Base-by-base conservation (phyloP, 2,329 filamentous ascomycete genomes). In the Hymenoscyphus occultus region DNA sequence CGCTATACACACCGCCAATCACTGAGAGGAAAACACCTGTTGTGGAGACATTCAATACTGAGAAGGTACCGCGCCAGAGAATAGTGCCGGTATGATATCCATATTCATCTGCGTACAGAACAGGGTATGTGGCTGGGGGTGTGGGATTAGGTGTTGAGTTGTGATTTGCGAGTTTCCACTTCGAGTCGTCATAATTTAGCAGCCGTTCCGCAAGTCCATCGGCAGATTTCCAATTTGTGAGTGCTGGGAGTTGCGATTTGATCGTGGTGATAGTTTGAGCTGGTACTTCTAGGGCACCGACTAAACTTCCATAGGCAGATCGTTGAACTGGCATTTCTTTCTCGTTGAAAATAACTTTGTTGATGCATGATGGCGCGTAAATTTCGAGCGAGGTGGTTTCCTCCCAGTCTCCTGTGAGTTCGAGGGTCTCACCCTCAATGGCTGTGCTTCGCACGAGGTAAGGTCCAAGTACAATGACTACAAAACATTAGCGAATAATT, bases 281-380 rank as follows among this genome's bases (percentile, higher is more conserved):
- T 14, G 77, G 73, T 1, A 71, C 71, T 39, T 66, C 60, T 0
- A 81, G 73, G 0, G 70, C 69, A 2, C 75, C 78, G 16, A 74
- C 74, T 0, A 81, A 74, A 64, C 78, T 73, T n/a, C 77, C 78
- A 60, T 83, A 82, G 0, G 72, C 69, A 0, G 86, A 72, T 1
- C 74, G 76, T 1, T 4, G 56, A 22, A 78, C 73, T 12, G 59
- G 28, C 62, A 76, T 45, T 70, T 42, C 56, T 48, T 76, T 68
- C 65, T 81, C 83, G 59, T 87, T 87, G 81, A 84, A 84, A 0
- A 78, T 80, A 16, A 87, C 74, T 0, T 76, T 74, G 3, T 76
- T 78, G 0, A 84, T 72, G 1, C 75, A 76, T 1, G 78, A 75
- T 0, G 83, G 78, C 0, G 82, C 83, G 67, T 84, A 81, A 1